Evolutionary conservation across 345 rosid species (phyloP), one percentile per base, ranked within the genome.

Genomic region (Citrus reticulata): DNA sequence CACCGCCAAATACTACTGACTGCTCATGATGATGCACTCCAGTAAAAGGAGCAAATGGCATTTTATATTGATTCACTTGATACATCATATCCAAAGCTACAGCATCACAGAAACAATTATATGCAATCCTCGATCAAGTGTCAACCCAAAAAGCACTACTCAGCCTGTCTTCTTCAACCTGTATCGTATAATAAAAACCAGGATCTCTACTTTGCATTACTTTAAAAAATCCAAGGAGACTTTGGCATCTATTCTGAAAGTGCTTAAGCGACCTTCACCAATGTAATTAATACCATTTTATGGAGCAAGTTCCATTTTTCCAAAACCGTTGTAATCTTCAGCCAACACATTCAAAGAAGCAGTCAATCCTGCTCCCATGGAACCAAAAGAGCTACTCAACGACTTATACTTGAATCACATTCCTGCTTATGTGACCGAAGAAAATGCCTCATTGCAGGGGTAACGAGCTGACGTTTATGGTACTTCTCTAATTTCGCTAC

Each of bases 11-110:
- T 55, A 86, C 40, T 29, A 83, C 76, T 6, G 80, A 70, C 71
- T 86, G 85, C n/a, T 76, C 77, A 66, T 83, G 81, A 77, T 86
- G 84, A 72, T 86, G 81, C 37, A 81, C 71, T n/a, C 86, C 83
- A 24, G 70, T 70, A 69, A 76, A 81, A 63, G 86, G 81, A 20
- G 86, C 85, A 70, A 79, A 79, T 39, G 86, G 88, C 60, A 81
- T 74, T 68, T 73, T 76, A 70, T 78, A 86, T 63, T 81, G 83
- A 73, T 82, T 81, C 64, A 70, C 68, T 69, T 77, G 81, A 72
- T 83, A 80, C 11, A 82, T 72, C 8, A 81, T 81, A 63, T 76
- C 84, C 61, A 86, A 79, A 30, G 83, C 60, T 59, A 81, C 81
- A 57, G 77, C 80, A 79, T 77, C 86, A 1, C 81, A 77, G 70